Percentiles rank a stretch among this genome's conserved stretches.
Conservation (phyloP, 495 filamentous ascomycete species). For the Penicillium taxi region DNA sequence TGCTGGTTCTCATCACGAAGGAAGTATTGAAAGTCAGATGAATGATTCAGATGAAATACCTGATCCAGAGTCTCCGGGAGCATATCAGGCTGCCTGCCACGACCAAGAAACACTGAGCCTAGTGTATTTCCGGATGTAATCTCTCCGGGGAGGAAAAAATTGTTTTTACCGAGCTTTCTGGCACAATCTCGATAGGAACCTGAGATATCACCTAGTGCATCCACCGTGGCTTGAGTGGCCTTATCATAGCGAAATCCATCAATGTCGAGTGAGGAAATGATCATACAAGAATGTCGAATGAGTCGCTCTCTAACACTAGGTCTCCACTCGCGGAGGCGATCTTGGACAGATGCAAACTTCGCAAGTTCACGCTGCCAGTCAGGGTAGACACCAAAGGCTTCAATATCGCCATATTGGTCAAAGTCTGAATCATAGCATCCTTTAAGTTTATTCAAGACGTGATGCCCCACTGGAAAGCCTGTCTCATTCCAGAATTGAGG, state of each 20-base stretch:
- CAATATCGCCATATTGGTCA: constrained; percentile 61
- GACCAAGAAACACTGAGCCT: constrained; percentile 58
- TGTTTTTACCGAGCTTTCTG: constrained; percentile 46
- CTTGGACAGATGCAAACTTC: constrained; percentile 69
- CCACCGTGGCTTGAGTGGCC: constrained; percentile 56
- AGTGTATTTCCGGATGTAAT: constrained; percentile 57
- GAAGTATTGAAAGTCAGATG: constrained; percentile 40
- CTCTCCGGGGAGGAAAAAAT: constrained; percentile 60
- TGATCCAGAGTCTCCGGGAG: constrained; percentile 38
- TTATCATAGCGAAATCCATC: constrained; percentile 67
- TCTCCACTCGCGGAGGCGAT: constrained; percentile 65
- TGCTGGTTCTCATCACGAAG: constrained; percentile 48
- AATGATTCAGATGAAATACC: constrained; percentile 40
- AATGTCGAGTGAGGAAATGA: constrained; percentile 56
- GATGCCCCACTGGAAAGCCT: constrained; percentile 44
- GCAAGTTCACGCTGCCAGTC: constrained; percentile 62
- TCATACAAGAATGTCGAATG: constrained; percentile 58
- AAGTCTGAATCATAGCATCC: constrained; percentile 66
- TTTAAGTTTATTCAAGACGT: constrained; percentile 36
- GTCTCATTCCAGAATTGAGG: constrained; percentile 62
- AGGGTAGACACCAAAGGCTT: constrained; percentile 60
- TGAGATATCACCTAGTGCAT: constrained; percentile 53
- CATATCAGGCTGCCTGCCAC: constrained; percentile 52
- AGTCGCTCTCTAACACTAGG: constrained; percentile 52
- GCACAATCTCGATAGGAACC: constrained; percentile 50